A percentile compares a stretch with the other conserved stretches of the same genome.
These are phyloP conservation scores for Thraustotheca clavata DNA, from an alignment of 352 stramenopile genomes.

Conservation along the genomic window DNA sequence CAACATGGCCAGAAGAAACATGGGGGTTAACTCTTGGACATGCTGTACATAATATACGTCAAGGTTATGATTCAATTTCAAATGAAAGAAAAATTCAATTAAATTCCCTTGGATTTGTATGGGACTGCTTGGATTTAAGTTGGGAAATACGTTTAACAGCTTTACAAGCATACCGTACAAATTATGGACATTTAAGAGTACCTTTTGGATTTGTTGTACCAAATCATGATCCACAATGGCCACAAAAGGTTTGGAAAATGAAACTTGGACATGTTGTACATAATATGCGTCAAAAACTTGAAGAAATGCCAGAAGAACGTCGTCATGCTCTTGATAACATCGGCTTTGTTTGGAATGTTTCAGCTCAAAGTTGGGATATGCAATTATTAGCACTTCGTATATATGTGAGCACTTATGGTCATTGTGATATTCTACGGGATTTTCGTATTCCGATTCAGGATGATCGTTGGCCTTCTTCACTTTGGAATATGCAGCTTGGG, in stretches of 20 bases:
- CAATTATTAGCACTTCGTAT: background rate
- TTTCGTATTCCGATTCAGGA: constrained; percentile 7
- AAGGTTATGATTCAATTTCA: background rate
- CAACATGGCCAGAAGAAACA: background rate
- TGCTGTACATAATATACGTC: constrained; percentile 17
- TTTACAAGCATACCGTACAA: background rate
- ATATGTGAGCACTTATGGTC: background rate
- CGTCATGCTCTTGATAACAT: background rate
- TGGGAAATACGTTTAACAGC: constrained; percentile 2
- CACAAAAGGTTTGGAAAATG: constrained; percentile 20
- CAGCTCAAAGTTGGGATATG: background rate
- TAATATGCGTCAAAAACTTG: constrained; percentile 22
- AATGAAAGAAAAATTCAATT: background rate
- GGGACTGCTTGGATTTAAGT: background rate
- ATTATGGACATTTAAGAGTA: background rate
- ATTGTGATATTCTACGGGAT: background rate
- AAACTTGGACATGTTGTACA: constrained; percentile 14
- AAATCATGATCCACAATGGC: constrained; percentile 26
- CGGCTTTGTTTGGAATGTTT: constrained; percentile 13
- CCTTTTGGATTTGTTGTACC: constrained; percentile 12
- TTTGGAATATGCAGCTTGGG: constrained; percentile 29
- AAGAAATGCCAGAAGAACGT: constrained; percentile 13
- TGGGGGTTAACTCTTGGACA: constrained; percentile 6
- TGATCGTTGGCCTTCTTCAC: constrained; percentile 18
- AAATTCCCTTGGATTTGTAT: constrained; percentile 1